These are phyloP conservation scores for Davidsoniella neocaledoniae DNA, from an alignment of 2,329 filamentous ascomycete genomes.

Conservation along the genomic window DNA sequence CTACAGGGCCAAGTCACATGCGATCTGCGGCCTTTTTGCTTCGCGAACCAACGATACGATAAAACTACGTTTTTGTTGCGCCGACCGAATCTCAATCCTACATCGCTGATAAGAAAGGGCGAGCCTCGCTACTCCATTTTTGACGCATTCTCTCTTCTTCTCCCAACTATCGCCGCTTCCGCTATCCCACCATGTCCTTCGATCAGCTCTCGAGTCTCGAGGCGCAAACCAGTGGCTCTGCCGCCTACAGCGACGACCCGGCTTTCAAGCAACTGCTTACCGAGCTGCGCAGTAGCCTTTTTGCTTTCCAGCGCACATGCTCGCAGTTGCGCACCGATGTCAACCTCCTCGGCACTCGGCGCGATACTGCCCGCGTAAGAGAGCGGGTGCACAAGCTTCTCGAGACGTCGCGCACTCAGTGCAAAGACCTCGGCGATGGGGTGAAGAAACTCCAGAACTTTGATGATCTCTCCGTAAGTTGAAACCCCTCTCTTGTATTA, in stretches of 20 bases:
- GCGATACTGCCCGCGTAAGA: slow-evolving; percentile 77
- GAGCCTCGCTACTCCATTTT: too few species aligned
- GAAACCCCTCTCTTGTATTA: neutral
- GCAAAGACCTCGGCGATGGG: slow-evolving; percentile 84
- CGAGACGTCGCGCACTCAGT: slow-evolving; percentile 70
- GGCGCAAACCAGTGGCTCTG: slow-evolving; percentile 48
- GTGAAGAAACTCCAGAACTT: slow-evolving; percentile 81
- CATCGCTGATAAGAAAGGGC: neutral
- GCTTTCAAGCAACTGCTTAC: slow-evolving; percentile 75
- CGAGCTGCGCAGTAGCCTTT: slow-evolving; percentile 72
- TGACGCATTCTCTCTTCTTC: neutral
- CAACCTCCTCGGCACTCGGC: slow-evolving; percentile 68
- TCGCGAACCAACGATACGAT: neutral
- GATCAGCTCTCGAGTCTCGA: slow-evolving; percentile 74
- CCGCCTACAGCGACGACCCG: slow-evolving; percentile 71
- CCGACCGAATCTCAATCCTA: neutral
- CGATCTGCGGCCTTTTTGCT: too few species aligned
- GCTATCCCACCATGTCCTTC: slow-evolving; percentile 55
- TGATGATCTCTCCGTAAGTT: slow-evolving; percentile 59
- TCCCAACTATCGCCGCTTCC: neutral
- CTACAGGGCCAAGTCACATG: too few species aligned
- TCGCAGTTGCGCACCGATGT: slow-evolving; percentile 72
- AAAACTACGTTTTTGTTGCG: too few species aligned
- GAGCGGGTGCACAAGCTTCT: slow-evolving; percentile 79
- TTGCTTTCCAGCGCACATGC: slow-evolving; percentile 77